Evolutionary conservation across 768 basidiomycete genomes (phyloP).

Genomic region (Tremella mesenterica): DNA sequence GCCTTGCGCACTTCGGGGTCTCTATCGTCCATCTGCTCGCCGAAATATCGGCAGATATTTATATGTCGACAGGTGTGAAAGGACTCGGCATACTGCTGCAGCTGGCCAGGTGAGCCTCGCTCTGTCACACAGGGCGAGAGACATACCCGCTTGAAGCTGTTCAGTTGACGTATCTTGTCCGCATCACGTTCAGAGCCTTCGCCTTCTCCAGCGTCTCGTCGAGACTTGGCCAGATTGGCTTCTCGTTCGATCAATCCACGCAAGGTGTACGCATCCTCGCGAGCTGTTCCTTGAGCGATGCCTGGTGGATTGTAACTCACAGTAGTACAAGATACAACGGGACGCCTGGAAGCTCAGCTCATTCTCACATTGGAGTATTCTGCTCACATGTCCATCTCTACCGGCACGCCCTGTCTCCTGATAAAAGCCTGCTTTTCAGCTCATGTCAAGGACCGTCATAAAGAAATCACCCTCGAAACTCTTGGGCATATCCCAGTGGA

Average conservation of each 20-base stretch:
- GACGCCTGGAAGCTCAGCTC: slow-evolving; percentile 25
- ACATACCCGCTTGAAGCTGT: slow-evolving; percentile 41
- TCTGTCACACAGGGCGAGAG: background rate
- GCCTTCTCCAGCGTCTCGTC: slow-evolving; percentile 4
- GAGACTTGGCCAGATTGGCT: slow-evolving; percentile 8
- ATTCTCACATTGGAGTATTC: background rate
- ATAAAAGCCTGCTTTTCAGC: slow-evolving; percentile 31
- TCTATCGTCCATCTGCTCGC: slow-evolving; percentile 40
- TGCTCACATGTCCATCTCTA: slow-evolving; percentile 42
- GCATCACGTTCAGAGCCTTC: slow-evolving; percentile 14
- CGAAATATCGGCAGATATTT: slow-evolving; percentile 44
- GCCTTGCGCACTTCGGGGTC: slow-evolving; percentile 22
- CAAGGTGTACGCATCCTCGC: slow-evolving; percentile 39
- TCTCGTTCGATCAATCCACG: slow-evolving; percentile 29
- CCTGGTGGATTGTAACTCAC: slow-evolving; percentile 14
- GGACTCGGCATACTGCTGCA: slow-evolving; percentile 39
- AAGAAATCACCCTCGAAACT: slow-evolving; percentile 38
- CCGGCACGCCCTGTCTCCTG: slow-evolving; percentile 46
- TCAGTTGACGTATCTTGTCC: slow-evolving; percentile 20
- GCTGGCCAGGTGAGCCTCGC: slow-evolving; percentile 11
- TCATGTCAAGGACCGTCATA: slow-evolving; percentile 27
- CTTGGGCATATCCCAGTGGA: slow-evolving; percentile 45
- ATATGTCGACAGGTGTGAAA: slow-evolving; percentile 39
- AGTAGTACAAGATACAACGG: slow-evolving; percentile 44
- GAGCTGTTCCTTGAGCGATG: too few species aligned